Base-by-base conservation (phyloP, 805 yeast species). In the Ogataea minuta region DNA sequence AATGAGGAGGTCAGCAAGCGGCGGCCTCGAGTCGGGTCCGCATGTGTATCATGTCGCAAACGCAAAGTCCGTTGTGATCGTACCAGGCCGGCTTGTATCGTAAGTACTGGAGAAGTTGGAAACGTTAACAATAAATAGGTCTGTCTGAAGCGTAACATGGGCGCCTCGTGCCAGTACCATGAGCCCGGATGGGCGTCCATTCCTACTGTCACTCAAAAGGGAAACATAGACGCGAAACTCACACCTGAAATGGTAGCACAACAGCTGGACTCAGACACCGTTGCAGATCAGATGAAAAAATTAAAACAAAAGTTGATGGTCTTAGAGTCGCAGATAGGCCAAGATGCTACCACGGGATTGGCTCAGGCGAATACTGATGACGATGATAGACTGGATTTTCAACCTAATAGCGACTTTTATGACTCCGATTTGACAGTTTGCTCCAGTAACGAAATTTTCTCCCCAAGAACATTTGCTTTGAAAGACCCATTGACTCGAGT, bases 31-130 rank as follows among this genome's bases (percentile, higher is more conserved):
- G 55, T 65, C 41, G 55, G 60, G 2, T 56, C 71, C 3, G 73
- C 70, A 2, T 72, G 77, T 43, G 66, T 62, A 33, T 62, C 63
- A 31, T 72, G 76, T 41, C 60, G 72, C 17, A 62, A 55, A 44
- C 56, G 71, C 25, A 72, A 71, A 45, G 70, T 70, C 34, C 69
- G 67, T 41, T 72, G 77, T 56, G 76, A 72, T 43, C 62, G 62
- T 44, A 52, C 54, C 6, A 54, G 57, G 12, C 76, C 77, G 0
- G 61, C 71, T 30, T 54, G 60, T 36, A n/a, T 38, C 33, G 60
- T 49, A 34, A 37, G 53, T 46, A 8, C 5, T 5, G 11, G n/a
- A 3, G 11, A 49, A 0, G 49, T 11, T 17, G 15, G 27, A 17
- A 3, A 9, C 19, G 25, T 8, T 21, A 27, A 15, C 28, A 8